A percentile compares a stretch with the other conserved stretches of the same genome.
Evolutionary conservation across 2,329 filamentous ascomycete genomes (phyloP).

Genomic region (Ceratocystis ficicola): DNA sequence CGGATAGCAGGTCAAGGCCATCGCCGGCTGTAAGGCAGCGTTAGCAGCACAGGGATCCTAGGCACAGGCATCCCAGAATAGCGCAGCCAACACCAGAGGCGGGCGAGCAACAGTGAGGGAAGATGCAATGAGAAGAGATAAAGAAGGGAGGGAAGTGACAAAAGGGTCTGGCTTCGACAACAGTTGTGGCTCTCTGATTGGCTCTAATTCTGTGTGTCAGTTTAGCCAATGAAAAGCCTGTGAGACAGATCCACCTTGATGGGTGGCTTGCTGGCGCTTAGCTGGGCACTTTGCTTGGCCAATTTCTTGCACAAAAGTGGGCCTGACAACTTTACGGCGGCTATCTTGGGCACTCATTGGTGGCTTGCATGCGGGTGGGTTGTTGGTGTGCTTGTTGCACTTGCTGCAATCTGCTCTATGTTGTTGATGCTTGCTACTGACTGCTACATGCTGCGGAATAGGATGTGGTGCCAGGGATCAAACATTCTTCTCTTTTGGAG

Average conservation of each 20-base stretch:
- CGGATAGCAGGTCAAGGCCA: too few relatives aligned
- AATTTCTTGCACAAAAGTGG: constrained; percentile 7
- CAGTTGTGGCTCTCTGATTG: too few relatives aligned
- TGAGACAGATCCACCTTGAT: neutral
- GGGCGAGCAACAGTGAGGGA: too few relatives aligned
- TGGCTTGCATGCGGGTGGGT: neutral
- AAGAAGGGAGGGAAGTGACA: too few relatives aligned
- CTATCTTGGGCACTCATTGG: constrained; percentile 2
- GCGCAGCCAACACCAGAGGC: too few relatives aligned
- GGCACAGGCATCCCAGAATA: too few relatives aligned
- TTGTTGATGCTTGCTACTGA: neutral
- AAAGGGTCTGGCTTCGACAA: too few relatives aligned
- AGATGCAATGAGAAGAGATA: too few relatives aligned
- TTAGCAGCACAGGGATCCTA: too few relatives aligned
- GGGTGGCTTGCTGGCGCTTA: constrained; percentile 21
- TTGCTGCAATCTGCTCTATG: neutral
- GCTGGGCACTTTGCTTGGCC: constrained; percentile 22
- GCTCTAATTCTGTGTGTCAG: neutral
- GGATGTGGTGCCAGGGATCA: neutral
- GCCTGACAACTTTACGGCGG: neutral
- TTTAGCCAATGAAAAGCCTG: constrained; percentile 13
- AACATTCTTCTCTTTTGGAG: neutral
- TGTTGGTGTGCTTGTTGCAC: too few relatives aligned
- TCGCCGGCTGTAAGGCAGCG: too few relatives aligned
- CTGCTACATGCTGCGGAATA: neutral